Percentiles rank a stretch among this genome's conserved stretches.
These are phyloP conservation scores for Arthrinium phaeospermum DNA, from an alignment of 2,329 filamentous ascomycete species.

Conservation along the genomic window DNA sequence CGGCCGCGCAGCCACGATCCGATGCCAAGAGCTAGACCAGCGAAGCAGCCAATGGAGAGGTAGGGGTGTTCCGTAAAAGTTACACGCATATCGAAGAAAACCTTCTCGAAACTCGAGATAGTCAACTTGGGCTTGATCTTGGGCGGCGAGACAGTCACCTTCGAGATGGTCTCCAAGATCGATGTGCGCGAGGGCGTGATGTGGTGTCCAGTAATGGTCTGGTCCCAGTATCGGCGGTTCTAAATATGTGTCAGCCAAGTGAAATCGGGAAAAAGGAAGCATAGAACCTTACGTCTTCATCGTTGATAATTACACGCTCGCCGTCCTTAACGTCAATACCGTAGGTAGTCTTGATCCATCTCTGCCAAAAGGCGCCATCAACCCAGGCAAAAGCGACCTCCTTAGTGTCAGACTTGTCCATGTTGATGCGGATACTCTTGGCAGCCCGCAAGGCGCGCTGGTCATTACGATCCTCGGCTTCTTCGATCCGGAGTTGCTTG, in stretches of 20 bases:
- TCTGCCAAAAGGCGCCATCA: conserved; percentile 95
- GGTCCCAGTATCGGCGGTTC: conserved; percentile 96
- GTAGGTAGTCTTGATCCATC: conserved; percentile 95
- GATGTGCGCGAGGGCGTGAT: conserved; percentile 90
- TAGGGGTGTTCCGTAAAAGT: conserved; percentile 65
- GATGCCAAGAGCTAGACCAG: conserved; percentile 60
- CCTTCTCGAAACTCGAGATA: conserved; percentile 72
- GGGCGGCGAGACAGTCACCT: conserved; percentile 71
- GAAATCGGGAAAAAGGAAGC: conserved; percentile 12
- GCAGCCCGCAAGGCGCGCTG: conserved; percentile 84
- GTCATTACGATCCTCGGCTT: conserved; percentile 92
- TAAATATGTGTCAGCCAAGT: conserved; percentile 50
- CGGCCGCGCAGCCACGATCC: conserved; percentile 61
- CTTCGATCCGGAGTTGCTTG: conserved; percentile 94
- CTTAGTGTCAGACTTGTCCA: conserved; percentile 85
- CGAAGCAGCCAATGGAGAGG: conserved; percentile 61
- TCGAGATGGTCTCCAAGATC: conserved; percentile 84
- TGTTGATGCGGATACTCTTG: conserved; percentile 90
- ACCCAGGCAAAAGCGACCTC: conserved; percentile 97
- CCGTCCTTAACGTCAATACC: conserved; percentile 87
- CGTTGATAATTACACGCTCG: conserved; percentile 94
- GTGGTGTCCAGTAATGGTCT: conserved; percentile 83
- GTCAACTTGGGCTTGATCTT: conserved; percentile 80
- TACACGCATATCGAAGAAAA: conserved; percentile 70
- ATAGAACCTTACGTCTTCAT: conserved; percentile 80